These are phyloP conservation scores for Wickerhamia fluorescens DNA, from an alignment of 805 yeast species.

Conservation along the genomic window DNA sequence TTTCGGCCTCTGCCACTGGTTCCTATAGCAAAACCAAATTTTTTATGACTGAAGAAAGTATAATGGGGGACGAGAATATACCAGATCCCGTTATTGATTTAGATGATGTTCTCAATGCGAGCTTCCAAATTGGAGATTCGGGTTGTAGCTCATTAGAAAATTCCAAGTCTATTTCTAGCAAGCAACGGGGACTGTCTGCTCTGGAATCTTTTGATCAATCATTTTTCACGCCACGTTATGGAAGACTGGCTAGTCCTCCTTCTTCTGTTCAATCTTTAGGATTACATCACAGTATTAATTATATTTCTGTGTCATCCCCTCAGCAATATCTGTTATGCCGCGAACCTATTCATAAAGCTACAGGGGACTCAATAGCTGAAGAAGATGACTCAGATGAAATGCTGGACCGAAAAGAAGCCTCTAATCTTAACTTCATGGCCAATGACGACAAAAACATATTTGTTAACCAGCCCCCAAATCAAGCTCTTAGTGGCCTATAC, in stretches of 20 bases:
- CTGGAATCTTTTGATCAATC: slow-evolving; percentile 17
- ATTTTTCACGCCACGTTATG: slow-evolving; percentile 17
- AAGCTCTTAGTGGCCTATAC: slow-evolving; percentile 15
- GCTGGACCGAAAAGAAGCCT: no score
- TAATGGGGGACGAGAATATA: slow-evolving; percentile 18
- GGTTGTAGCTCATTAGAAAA: no score
- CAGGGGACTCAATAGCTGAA: slow-evolving; percentile 9
- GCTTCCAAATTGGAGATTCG: slow-evolving; percentile 12
- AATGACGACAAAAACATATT: slow-evolving; percentile 11
- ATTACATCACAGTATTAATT: slow-evolving; percentile 2
- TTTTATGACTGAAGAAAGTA: slow-evolving; percentile 25
- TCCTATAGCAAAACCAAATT: slow-evolving; percentile 17
- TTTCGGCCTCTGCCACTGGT: slow-evolving; percentile 9
- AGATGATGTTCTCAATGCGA: slow-evolving; percentile 23
- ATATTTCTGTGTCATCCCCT: slow-evolving; percentile 9
- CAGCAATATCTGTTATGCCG: slow-evolving; percentile 19
- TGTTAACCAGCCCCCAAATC: slow-evolving; percentile 17
- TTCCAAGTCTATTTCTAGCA: no score
- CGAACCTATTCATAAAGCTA: slow-evolving; percentile 24
- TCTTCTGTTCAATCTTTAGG: slow-evolving; percentile 7
- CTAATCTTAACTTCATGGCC: slow-evolving; percentile 4
- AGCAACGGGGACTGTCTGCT: slow-evolving; percentile 6
- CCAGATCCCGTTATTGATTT: slow-evolving; percentile 37
- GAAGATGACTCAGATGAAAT: no score
- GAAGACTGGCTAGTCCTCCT: slow-evolving; percentile 18